These are phyloP conservation scores for Coemansia sp. DNA, from an alignment of 192 early-diverging fungal species.

Conservation along the genomic window DNA sequence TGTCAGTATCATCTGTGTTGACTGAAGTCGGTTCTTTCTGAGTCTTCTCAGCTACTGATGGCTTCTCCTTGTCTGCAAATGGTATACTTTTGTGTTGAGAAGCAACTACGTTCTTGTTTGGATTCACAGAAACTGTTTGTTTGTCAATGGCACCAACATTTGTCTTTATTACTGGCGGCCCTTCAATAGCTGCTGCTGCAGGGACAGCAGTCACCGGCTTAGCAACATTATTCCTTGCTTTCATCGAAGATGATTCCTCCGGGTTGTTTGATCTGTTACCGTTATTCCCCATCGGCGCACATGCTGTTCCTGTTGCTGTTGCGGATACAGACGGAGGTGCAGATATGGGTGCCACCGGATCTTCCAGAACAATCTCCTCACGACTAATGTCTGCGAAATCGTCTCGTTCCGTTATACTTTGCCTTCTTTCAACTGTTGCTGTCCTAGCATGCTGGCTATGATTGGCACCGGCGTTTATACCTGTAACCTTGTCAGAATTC, in stretches of 20 bases:
- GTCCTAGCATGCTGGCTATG: not conserved
- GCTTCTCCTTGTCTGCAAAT: not conserved
- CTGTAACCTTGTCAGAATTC: not conserved
- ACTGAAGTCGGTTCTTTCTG: not conserved
- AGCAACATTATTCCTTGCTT: not conserved
- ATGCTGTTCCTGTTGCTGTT: not conserved
- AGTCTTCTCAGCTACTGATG: not conserved
- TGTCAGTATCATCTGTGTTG: not conserved
- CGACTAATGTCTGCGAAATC: not conserved
- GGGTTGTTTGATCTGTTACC: not conserved
- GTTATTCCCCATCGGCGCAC: not conserved
- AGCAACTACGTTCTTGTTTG: not conserved
- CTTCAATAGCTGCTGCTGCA: not conserved
- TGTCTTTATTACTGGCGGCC: not conserved
- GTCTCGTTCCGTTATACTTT: not conserved
- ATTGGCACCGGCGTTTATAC: not conserved
- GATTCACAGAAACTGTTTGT: not conserved
- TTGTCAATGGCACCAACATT: not conserved
- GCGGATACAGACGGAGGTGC: not conserved
- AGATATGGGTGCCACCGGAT: not conserved
- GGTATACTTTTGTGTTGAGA: not conserved
- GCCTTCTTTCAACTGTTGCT: not conserved
- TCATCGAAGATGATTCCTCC: not conserved
- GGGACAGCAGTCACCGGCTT: not conserved
- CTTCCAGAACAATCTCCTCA: conserved; percentile 1